phyloP scores from a whole-genome alignment of 1,139 yeast genomes.

The Suzukiozyma palmioleophila region DNA sequence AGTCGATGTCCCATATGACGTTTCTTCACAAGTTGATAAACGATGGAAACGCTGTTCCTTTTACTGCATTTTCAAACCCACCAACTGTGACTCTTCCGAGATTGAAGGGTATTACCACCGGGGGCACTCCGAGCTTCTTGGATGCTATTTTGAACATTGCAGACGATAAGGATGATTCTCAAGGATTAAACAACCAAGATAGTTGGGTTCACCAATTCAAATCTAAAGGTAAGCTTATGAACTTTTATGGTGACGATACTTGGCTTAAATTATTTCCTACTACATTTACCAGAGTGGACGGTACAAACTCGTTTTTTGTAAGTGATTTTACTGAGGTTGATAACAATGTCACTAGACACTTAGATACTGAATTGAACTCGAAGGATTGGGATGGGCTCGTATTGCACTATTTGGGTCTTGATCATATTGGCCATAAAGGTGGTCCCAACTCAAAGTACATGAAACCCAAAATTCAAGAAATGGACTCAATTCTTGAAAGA shows the following conservation, averaged over 20 bases:
- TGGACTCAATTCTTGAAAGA: slow-evolving; percentile 63
- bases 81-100: slow-evolving; percentile 83
- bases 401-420: slow-evolving; percentile 87
- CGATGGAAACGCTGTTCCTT: slow-evolving; percentile 72
- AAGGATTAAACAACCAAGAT: slow-evolving; percentile 72
- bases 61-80: slow-evolving; percentile 85
- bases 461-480: slow-evolving; percentile 77
- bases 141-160: slow-evolving; percentile 92
- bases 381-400: slow-evolving; percentile 78
- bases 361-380: slow-evolving; percentile 49
- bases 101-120: slow-evolving; percentile 75
- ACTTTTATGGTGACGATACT: slow-evolving; percentile 96
- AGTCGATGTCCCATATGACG: slow-evolving; percentile 51
- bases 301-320: slow-evolving; percentile 91
- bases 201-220: slow-evolving; percentile 79
- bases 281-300: slow-evolving; percentile 63
- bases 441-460: slow-evolving; percentile 81
- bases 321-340: slow-evolving; percentile 94
- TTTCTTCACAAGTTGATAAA: slow-evolving; percentile 65
- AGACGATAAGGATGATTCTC: slow-evolving; percentile 75
- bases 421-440: slow-evolving; percentile 96
- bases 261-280: slow-evolving; percentile 88
- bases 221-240: slow-evolving; percentile 40
- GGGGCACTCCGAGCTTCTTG: slow-evolving; percentile 73
- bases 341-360: slow-evolving; percentile 84